Percentiles rank a stretch among this genome's conserved stretches.
These are phyloP conservation scores for Capsella bursapastoris DNA, from an alignment of 345 rosid species.

Conservation along the genomic window DNA sequence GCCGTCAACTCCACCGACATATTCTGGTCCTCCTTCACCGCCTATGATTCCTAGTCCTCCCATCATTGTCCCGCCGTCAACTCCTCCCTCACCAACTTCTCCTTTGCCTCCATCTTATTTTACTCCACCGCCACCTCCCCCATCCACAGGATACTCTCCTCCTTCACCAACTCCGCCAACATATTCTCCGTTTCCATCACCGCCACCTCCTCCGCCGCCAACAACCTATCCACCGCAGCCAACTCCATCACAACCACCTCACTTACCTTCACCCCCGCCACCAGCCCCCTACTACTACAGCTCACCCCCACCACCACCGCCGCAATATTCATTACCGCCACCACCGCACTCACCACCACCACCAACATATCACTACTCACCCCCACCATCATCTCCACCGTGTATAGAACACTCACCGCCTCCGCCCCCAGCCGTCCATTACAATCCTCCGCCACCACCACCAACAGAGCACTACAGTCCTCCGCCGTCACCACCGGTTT, in stretches of 20 bases:
- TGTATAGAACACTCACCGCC: slow-evolving; percentile 33
- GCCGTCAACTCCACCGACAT: slow-evolving; percentile 56
- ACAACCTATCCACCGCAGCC: slow-evolving; percentile 15
- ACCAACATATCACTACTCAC: slow-evolving; percentile 4
- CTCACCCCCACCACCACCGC: slow-evolving; percentile 57
- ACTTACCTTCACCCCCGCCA: slow-evolving; percentile 49
- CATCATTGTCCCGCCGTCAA: slow-evolving; percentile 50
- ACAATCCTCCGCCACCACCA: slow-evolving; percentile 60
- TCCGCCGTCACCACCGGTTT: slow-evolving; percentile 49
- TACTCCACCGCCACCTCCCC: slow-evolving; percentile 47
- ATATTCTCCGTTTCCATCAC: slow-evolving; percentile 28
- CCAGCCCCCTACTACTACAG: slow-evolving; percentile 44
- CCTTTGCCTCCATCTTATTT: slow-evolving; percentile 53
- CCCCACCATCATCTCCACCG: slow-evolving; percentile 47
- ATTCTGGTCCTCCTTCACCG: slow-evolving; percentile 42
- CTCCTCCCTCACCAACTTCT: slow-evolving; percentile 43
- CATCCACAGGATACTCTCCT: slow-evolving; percentile 23
- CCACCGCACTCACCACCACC: slow-evolving; percentile 54
- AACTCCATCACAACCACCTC: slow-evolving; percentile 37
- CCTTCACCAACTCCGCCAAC: slow-evolving; percentile 42
- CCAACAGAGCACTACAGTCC: slow-evolving; percentile 51
- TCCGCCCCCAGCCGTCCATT: slow-evolving; percentile 44
- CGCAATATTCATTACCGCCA: slow-evolving; percentile 46
- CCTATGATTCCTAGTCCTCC: slow-evolving; percentile 54
- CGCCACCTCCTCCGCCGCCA: slow-evolving; percentile 45